These are phyloP conservation scores for Angomonas ambiguus DNA, from an alignment of 208 protist species.

Conservation along the genomic window DNA sequence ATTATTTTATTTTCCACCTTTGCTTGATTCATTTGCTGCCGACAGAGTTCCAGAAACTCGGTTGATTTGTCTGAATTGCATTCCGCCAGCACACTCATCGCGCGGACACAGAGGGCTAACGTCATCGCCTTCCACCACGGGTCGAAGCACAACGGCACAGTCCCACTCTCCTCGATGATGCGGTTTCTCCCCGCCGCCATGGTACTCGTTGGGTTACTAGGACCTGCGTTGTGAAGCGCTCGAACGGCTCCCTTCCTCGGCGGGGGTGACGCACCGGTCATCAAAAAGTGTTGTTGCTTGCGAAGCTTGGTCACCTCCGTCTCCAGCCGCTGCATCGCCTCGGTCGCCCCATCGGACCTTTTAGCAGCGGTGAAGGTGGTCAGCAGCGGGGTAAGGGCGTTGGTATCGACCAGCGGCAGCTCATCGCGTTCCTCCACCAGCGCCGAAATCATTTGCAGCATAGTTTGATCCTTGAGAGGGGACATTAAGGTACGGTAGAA, in stretches of 20 bases:
- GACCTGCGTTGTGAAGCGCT: slow-evolving; percentile 16
- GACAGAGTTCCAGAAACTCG: slow-evolving; percentile 42
- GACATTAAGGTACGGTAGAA: slow-evolving; percentile 68
- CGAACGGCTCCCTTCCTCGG: slow-evolving; percentile 25
- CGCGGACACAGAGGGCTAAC: slow-evolving; percentile 74
- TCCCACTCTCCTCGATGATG: slow-evolving; percentile 35
- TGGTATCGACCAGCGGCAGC: slow-evolving; percentile 69
- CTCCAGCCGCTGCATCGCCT: slow-evolving; percentile 23
- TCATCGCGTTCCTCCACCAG: slow-evolving; percentile 33
- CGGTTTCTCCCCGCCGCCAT: slow-evolving; percentile 32
- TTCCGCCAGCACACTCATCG: slow-evolving; percentile 70
- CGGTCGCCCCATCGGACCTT: not conserved
- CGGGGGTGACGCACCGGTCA: slow-evolving; percentile 27
- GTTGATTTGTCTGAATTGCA: slow-evolving; percentile 36
- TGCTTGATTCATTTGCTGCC: slow-evolving; percentile 22
- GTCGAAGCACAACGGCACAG: slow-evolving; percentile 74
- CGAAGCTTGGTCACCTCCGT: slow-evolving; percentile 39
- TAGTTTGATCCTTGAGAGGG: slow-evolving; percentile 53
- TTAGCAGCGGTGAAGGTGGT: not conserved
- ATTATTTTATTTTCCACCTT: slow-evolving; percentile 27
- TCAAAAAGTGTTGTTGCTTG: slow-evolving; percentile 46
- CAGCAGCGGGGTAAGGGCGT: slow-evolving; percentile 63
- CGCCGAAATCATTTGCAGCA: slow-evolving; percentile 49
- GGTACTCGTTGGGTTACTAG: slow-evolving; percentile 36
- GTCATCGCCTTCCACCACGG: slow-evolving; percentile 85